Evolutionary conservation across 1,284 basidiomycete species (phyloP).

Genomic region (Gymnopus androsaceus): DNA sequence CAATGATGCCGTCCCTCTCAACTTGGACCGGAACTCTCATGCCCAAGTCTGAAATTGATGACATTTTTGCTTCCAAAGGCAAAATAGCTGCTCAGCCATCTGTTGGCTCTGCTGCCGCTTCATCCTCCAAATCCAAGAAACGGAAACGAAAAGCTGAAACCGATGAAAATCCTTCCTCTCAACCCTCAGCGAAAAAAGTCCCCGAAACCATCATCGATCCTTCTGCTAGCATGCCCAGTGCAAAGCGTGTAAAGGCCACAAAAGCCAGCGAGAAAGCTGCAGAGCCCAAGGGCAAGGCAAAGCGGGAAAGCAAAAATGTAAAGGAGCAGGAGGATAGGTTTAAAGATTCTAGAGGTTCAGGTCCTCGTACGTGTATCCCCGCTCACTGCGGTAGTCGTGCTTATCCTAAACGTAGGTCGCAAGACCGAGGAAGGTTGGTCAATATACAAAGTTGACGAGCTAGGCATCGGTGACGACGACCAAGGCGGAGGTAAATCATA

Average conservation of each 20-base stretch:
- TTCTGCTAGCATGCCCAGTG: conserved; percentile 35
- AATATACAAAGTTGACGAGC: conserved; percentile 86
- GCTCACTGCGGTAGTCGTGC: too few species aligned
- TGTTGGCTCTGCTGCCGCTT: conserved; percentile 23
- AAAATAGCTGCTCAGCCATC: conserved; percentile 34
- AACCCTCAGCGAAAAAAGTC: conserved; percentile 35
- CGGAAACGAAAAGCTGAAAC: conserved; percentile 32
- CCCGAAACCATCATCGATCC: conserved; percentile 64
- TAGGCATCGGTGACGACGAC: conserved; percentile 60
- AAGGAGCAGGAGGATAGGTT: conserved; percentile 56
- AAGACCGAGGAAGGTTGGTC: conserved; percentile 84
- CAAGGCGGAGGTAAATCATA: conserved; percentile 71
- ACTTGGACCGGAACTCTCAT: conserved; percentile 26
- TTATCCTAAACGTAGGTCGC: too few species aligned
- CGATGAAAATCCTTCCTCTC: neutral
- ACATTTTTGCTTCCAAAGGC: conserved; percentile 68
- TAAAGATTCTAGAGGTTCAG: conserved; percentile 75
- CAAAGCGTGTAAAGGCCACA: conserved; percentile 37
- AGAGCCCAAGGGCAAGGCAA: conserved; percentile 18
- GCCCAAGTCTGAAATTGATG: conserved; percentile 74
- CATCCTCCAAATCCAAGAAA: conserved; percentile 33
- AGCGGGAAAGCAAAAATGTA: conserved; percentile 16
- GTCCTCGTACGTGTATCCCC: conserved; percentile 66
- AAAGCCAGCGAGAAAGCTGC: conserved; percentile 6
- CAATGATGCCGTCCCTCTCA: neutral